Evolutionary conservation across 225 moss, liverwort and hornwort species (phyloP).

Genomic region (Bryoerythrophyllum caledonicum): DNA sequence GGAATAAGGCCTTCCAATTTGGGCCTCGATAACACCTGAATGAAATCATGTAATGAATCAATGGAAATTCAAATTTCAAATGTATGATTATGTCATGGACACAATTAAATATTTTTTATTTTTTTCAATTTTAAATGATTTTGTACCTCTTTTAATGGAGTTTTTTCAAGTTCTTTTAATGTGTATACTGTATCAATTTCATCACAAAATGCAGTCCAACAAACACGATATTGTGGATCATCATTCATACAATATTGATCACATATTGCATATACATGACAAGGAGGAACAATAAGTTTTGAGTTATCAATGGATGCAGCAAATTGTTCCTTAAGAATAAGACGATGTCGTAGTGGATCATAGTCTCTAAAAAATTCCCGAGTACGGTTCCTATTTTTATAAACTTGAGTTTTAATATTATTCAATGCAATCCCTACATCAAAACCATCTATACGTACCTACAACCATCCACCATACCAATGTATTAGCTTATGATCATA

Average conservation of each 20-base stretch:
- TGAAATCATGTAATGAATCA: neutral
- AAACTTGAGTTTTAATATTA: slow-evolving; percentile 79
- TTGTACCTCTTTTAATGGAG: slow-evolving; percentile 61
- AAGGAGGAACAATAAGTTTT: slow-evolving; percentile 53
- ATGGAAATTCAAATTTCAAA: accelerated
- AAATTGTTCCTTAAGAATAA: slow-evolving; percentile 63
- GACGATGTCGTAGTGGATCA: slow-evolving; percentile 65
- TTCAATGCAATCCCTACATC: slow-evolving; percentile 70
- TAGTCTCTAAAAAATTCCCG: slow-evolving; percentile 83
- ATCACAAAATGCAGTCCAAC: slow-evolving; percentile 89
- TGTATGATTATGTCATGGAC: accelerated
- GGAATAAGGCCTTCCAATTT: slow-evolving; percentile 66
- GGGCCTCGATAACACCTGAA: slow-evolving; percentile 58
- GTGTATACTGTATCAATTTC: slow-evolving; percentile 87
- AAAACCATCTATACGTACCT: slow-evolving; percentile 74
- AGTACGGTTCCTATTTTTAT: slow-evolving; percentile 66
- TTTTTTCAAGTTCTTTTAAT: slow-evolving; percentile 90
- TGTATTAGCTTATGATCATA: accelerated
- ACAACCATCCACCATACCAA: neutral
- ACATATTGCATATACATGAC: slow-evolving; percentile 55
- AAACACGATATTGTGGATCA: slow-evolving; percentile 55
- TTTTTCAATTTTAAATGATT: too few species aligned
- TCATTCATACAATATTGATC: slow-evolving; percentile 83
- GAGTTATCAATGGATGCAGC: slow-evolving; percentile 79
- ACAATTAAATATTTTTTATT: too few species aligned